These are phyloP conservation scores for Ganoderma multipileum DNA, from an alignment of 1,284 basidiomycete species.

Conservation along the genomic window DNA sequence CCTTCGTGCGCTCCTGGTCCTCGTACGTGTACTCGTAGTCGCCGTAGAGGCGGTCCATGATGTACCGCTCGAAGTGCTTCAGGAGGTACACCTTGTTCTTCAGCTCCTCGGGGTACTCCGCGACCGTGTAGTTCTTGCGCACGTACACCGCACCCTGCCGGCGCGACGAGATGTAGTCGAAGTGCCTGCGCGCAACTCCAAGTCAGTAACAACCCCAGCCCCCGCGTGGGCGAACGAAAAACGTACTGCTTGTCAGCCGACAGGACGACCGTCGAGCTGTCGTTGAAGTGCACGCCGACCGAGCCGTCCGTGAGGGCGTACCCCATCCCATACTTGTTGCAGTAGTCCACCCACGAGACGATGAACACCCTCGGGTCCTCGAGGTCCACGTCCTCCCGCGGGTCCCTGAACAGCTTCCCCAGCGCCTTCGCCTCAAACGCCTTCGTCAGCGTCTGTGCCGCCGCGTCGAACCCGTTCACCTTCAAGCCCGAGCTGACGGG, in stretches of 20 bases:
- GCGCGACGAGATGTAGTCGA: constrained; percentile 82
- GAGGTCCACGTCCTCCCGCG: constrained; percentile 57
- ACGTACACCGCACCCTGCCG: constrained; percentile 69
- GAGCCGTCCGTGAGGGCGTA: constrained; percentile 96
- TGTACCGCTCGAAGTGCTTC: constrained; percentile 93
- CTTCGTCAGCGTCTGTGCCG: constrained; percentile 67
- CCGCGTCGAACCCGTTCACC: constrained; percentile 68
- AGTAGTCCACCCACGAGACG: constrained; percentile 97
- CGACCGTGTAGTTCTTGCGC: constrained; percentile 70
- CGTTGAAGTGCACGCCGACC: constrained; percentile 96
- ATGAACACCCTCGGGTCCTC: constrained; percentile 88
- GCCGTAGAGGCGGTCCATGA: constrained; percentile 86
- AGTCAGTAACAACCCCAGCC: constrained; percentile 11
- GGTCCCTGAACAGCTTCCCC: constrained; percentile 70
- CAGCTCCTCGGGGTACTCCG: constrained; percentile 76
- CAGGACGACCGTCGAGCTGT: constrained; percentile 87
- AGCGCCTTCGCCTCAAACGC: constrained; percentile 73
- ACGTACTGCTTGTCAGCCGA: constrained; percentile 84
- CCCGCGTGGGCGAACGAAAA: neutral
- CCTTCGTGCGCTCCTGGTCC: constrained; percentile 71
- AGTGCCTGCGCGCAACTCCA: constrained; percentile 59
- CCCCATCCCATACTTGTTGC: constrained; percentile 98
- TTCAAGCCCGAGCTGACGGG: constrained; percentile 36
- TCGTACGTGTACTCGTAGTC: constrained; percentile 84
- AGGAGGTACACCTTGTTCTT: constrained; percentile 90